Base-by-base conservation (phyloP, 2,329 filamentous ascomycete species). In the Claviceps purpurea region DNA sequence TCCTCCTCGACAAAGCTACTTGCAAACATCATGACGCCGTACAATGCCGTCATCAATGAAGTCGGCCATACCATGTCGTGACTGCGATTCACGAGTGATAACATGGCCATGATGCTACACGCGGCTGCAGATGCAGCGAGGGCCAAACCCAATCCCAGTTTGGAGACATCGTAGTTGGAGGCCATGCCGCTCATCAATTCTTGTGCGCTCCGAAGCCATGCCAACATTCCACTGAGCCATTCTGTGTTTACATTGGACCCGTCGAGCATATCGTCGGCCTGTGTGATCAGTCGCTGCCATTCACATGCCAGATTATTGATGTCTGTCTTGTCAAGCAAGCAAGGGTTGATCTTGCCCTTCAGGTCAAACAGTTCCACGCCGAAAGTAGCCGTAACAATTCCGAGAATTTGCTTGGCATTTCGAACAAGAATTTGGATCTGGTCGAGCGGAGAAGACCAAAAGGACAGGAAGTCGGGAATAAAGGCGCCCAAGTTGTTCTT, bases 1-100 rank as follows among this genome's bases (percentile, higher is more conserved):
- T 98, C 93, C 69, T 98, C 93, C 67, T 98, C 93, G 2, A 98
- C 89, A 65, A 93, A 98, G 62, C 90, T 97, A 64, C 88, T 95
- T 10, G 90, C 91, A 68, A 97, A 97, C 90, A 97, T 97, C 81
- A 96, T 94, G 40, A 80, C 65, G 1, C 84, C 82, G 62, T 97
- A 95, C 0, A 77, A 66, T 26, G 26, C 42, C 38, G 49, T 30
- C 5, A 50, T 40, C 0, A 82, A 47, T 0, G 77, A 77, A 34
- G 82, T 71, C 2, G 76, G 56, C 3, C 70, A 57, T 49, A 86
- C 70, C 3, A 74, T 73, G 8, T 64, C 57, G 11, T 39, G 18
- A 52, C 42, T 0, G 49, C 52, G 20, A 55, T 50, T 8, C 49
- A 39, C 22, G 10, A 59, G 53, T 10, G 55, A 48, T 2, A 53